Conservation (phyloP, 2,329 filamentous ascomycete genomes). For the Alternaria incomplexa region DNA sequence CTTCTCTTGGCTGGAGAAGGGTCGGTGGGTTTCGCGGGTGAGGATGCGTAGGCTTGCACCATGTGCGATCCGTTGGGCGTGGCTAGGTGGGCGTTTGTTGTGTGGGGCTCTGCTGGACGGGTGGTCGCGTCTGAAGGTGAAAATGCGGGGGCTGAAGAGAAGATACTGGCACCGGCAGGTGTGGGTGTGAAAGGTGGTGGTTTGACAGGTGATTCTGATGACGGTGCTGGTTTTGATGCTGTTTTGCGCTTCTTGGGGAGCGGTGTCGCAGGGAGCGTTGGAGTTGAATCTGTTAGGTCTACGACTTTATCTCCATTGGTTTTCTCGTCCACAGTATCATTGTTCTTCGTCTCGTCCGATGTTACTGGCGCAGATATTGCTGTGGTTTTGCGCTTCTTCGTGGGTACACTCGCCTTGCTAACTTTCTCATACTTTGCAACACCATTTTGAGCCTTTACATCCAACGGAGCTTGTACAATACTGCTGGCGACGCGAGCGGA, state of each 20-base stretch:
- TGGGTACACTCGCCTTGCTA: constrained; percentile 10
- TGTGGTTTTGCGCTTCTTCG: constrained; percentile 35
- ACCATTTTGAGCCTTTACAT: constrained; percentile 15
- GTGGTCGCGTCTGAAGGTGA: constrained; percentile 56
- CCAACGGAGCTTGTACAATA: constrained; percentile 23
- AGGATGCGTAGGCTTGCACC: constrained; percentile 53
- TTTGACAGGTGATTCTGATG: constrained; percentile 21
- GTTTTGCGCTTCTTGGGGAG: constrained; percentile 36
- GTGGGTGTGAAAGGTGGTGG: constrained; percentile 51
- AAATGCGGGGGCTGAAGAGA: constrained; percentile 38
- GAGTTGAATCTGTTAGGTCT: constrained; percentile 16
- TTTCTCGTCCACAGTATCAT: not conserved
- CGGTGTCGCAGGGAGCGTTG: constrained; percentile 37
- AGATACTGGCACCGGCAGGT: constrained; percentile 56
- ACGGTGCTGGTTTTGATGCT: constrained; percentile 2
- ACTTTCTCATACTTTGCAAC: constrained; percentile 17
- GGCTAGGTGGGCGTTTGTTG: constrained; percentile 73
- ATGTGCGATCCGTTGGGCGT: constrained; percentile 73
- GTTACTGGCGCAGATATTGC: constrained; percentile 9
- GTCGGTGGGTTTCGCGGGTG: constrained; percentile 38
- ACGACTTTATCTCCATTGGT: not conserved
- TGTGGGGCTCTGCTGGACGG: constrained; percentile 67
- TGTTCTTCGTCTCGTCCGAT: not conserved
- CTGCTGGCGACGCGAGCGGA: constrained; percentile 56
- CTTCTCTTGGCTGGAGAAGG: constrained; percentile 52